Base-by-base conservation (phyloP, 495 filamentous ascomycete genomes). In the Neurospora intermedia region DNA sequence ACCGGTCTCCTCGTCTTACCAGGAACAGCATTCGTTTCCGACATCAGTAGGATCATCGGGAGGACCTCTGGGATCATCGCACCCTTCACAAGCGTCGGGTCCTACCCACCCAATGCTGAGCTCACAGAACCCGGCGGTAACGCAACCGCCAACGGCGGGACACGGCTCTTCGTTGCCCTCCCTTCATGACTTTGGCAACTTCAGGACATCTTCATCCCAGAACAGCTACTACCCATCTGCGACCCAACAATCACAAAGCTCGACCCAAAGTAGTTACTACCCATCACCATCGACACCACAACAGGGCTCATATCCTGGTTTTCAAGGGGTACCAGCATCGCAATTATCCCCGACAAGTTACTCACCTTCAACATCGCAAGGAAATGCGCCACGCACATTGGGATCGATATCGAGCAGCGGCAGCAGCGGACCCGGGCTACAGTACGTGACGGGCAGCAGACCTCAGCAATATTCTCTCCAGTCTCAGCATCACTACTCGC, bases 261-360 rank as follows among this genome's bases (percentile, higher is more conserved):
- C 89, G 40, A 89, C 87, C 4, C 86, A 88, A 16, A 75, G 23
- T 43, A 83, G 81, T 48, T 90, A 89, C 75, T 86, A 85, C 69
- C 72, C 85, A n/a, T 83, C 87, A n/a, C 83, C 90, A n/a, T 85
- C 89, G 18, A 88, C 89, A 31, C 87, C 92, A 10, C 89, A 92
- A 73, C 89, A 90, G 71, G 73, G 80, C 8, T 80, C 84, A 40
- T 89, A 89, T 79, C 83, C 89, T 38, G 73, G 87, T 71, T 88
- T 89, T 23, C 69, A 69, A 75, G 83, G 85, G 41, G 80, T 85
- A 1, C 78, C 81, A 41, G 81, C 81, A 20, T 80, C 80, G 43
- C 83, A 82, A 62, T 78, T 80, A 70, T 76, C 77, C 15, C 75
- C 74, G 6, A 59, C 73, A 0, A 69, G 31, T 43, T 72, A 42